These are phyloP conservation scores for Fusarium solani-melongenae DNA, from an alignment of 2,329 filamentous ascomycete genomes.

Conservation along the genomic window DNA sequence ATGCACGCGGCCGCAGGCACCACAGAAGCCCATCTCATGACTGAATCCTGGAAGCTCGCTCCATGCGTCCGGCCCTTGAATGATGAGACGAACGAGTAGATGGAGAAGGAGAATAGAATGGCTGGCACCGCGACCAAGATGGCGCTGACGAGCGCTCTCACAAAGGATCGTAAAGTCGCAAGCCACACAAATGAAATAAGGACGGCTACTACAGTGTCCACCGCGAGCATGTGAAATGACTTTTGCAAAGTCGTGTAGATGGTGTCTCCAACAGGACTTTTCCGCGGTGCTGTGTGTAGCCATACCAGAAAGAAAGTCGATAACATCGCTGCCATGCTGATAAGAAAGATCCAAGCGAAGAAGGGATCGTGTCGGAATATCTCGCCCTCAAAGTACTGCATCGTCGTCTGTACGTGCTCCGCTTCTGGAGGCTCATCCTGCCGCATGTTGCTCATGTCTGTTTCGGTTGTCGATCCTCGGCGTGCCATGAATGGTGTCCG, in stretches of 20 bases:
- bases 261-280: conserved; percentile 85
- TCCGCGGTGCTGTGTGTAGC: conserved; percentile 82
- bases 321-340: conserved; percentile 84
- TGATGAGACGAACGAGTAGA: conserved; percentile 92
- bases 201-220: conserved; percentile 91
- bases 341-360: conserved; percentile 90
- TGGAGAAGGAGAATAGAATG: conserved; percentile 86
- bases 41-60: conserved; percentile 82
- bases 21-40: conserved; percentile 88
- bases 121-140: conserved; percentile 87
- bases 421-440: conserved; percentile 53
- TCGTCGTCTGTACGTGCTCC: conserved; percentile 50
- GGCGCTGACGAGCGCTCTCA: conserved; percentile 82
- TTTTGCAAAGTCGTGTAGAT: conserved; percentile 90
- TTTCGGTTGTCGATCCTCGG: conserved; percentile 57
- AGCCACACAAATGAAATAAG: conserved; percentile 92
- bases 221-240: conserved; percentile 88
- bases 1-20: conserved; percentile 79
- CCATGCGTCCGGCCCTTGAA: conserved; percentile 82
- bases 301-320: conserved; percentile 91
- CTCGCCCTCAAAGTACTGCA: conserved; percentile 71
- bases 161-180: conserved; percentile 86
- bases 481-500: conserved; percentile 54
- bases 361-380: conserved; percentile 88
- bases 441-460: conserved; percentile 56